Evolutionary conservation across 2,329 filamentous ascomycete genomes (phyloP).

Genomic region (Cladosporium cucumerinum): DNA sequence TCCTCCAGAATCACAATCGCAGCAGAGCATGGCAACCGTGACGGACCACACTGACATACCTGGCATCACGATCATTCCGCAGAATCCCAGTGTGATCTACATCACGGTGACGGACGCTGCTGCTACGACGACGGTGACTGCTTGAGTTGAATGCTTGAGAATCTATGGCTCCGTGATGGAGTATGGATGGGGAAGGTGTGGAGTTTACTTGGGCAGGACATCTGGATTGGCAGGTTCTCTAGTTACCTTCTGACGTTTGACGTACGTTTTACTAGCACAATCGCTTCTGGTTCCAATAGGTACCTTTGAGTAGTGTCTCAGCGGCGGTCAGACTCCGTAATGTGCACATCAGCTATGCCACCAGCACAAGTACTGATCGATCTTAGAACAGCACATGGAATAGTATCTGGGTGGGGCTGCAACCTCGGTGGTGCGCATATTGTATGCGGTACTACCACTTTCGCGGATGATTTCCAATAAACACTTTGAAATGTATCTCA

Average conservation of each 20-base stretch:
- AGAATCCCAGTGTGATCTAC: constrained; percentile 14
- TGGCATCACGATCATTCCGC: constrained; percentile 14
- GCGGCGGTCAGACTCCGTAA: too few species aligned
- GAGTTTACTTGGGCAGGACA: not conserved
- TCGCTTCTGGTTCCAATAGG: not conserved
- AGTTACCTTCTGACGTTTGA: too few species aligned
- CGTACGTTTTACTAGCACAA: not conserved
- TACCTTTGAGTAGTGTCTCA: not conserved
- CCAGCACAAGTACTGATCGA: not conserved
- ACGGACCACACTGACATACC: not conserved
- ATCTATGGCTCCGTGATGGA: not conserved
- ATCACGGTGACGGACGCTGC: constrained; percentile 15
- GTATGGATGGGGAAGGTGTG: not conserved
- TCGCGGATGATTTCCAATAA: not conserved
- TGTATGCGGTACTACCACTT: not conserved
- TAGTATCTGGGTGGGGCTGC: not conserved
- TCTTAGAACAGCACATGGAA: not conserved
- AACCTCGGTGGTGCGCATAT: not conserved
- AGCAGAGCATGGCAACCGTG: not conserved
- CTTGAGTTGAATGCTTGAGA: not conserved
- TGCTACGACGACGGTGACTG: constrained; percentile 18
- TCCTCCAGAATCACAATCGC: not conserved
- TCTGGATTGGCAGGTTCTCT: not conserved
- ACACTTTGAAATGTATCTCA: not conserved
- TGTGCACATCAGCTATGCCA: not conserved